Percentiles rank a stretch among this genome's conserved stretches.
phyloP scores from a whole-genome alignment of 768 basidiomycete species.

The Panaeolus cyanescens region DNA sequence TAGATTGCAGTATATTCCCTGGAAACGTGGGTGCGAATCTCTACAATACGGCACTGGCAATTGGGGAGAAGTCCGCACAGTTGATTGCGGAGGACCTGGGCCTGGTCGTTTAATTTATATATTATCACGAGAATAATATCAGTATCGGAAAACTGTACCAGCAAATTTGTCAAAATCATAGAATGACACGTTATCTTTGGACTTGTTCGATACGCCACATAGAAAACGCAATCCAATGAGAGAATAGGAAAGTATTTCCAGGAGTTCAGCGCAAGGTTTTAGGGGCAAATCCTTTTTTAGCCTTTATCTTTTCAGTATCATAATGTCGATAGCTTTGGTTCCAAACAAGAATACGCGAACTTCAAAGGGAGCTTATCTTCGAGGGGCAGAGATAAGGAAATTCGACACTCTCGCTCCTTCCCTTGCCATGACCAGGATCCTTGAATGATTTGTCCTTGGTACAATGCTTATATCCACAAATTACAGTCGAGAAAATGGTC shows the following conservation, averaged over 20 bases:
- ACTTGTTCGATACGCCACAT: too few relatives aligned
- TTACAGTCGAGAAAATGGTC: too few relatives aligned
- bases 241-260: too few relatives aligned
- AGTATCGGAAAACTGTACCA: too few relatives aligned
- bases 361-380: not conserved
- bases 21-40: slow-evolving; percentile 36
- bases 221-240: too few relatives aligned
- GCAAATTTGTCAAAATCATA: too few relatives aligned
- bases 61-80: slow-evolving; percentile 60
- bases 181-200: too few relatives aligned
- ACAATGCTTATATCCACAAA: too few relatives aligned
- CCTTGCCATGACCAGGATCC: too few relatives aligned
- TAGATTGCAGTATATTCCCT: slow-evolving; percentile 29
- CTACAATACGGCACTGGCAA: slow-evolving; percentile 35
- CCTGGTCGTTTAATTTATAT: too few relatives aligned
- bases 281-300: not conserved
- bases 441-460: not conserved
- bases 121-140: too few relatives aligned
- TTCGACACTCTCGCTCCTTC: not conserved
- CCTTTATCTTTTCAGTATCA: not conserved
- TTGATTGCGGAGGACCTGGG: slow-evolving; percentile 54
- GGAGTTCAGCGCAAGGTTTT: too few relatives aligned
- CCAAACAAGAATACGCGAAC: not conserved
- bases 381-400: not conserved
- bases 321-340: not conserved